Evolutionary conservation across 768 basidiomycete genomes (phyloP), one percentile per base, ranked within the genome.

Genomic region (Mycena latifolia): DNA sequence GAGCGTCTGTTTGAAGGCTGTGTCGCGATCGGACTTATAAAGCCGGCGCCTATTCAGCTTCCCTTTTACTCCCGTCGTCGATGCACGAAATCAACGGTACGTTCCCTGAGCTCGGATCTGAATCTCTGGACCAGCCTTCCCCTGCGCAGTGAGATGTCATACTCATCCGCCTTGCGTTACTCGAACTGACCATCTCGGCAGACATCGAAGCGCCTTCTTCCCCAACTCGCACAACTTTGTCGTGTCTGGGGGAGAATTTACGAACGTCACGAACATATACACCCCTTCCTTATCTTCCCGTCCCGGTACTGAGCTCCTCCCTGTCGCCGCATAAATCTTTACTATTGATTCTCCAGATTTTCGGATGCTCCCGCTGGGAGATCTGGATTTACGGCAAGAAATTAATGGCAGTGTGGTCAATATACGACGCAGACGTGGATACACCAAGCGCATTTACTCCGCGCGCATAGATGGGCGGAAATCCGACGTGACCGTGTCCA

Each of bases 191-290:
- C n/a, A n/a, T n/a, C n/a, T n/a, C n/a, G n/a, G n/a, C n/a, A n/a
- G n/a, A n/a, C n/a, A n/a, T n/a, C n/a, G n/a, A n/a, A n/a, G 9
- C 46, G 22, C 24, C 11, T 47, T 47, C 46, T 47, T 47, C 24
- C 46, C 46, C 46, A 47, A 47, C 46, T 47, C 46, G 46, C 46
- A 27, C 9, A 27, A 47, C 24, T 47, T 47, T 15, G 24, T 56
- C n/a, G 52, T 35, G 12, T 35, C 52, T 22, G 33, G 52, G 18
- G 35, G 51, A 17, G 31, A 52, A 12, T 55, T 41, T 28, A 55
- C n/a, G 39, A 28, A 10, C 10, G 14, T 47, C 22, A 47, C 46
- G 22, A 47, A 47, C 8, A 47, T 47, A 47, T 27, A 47, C 46
- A 24, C 11, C 24, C 11, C 22, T 24, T 24, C 46, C 10, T 10